Evolutionary conservation across 2,329 filamentous ascomycete species (phyloP), one percentile per base, ranked within the genome.

Genomic region (Aspergillus clavatus): DNA sequence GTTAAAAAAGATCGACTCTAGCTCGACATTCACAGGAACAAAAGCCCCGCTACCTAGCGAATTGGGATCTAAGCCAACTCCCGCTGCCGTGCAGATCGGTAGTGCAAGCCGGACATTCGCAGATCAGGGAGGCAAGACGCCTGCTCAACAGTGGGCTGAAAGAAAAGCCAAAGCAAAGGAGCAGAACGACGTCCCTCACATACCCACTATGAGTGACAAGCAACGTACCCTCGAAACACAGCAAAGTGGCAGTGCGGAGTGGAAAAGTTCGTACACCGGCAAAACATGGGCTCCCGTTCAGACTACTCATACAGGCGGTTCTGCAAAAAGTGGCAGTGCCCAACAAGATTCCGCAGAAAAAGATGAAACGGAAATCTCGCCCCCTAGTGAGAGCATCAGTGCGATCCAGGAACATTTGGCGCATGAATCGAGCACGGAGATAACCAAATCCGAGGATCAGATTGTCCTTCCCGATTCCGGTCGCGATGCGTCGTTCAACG

Each of bases 121-220:
- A 12, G 90, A 96, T 55, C 77, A 94, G 66, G 90, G 87, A 52
- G 93, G 93, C 51, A 98, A 97, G 75, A 97, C 93, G 4, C 93
- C 93, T 5, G 90, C 93, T 23, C 93, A 98, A 68, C 72, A 95
- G 27, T 98, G 93, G 93, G 91, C 91, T 0, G 93, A 98, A 74
- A 95, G 90, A 74, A 97, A 97, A 74, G 91, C 87, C 28, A 84
- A 83, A 49, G 83, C 93, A 65, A 78, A 84, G 46, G 82, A 79
- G 18, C 55, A 67, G 68, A 72, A 65, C 40, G 72, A 77, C 40
- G 70, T 73, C 22, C 67, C 75, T 40, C 66, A 73, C 16, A 62
- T 78, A 35, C 61, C 67, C 38, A 48, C 70, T 42, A 63, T 73
- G 19, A 52, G 69, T 5, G 58, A 57, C 19, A 53, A 68, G 2